phyloP scores from a whole-genome alignment of 2,329 filamentous ascomycete genomes.

The Teratosphaeria gauchensis region DNA sequence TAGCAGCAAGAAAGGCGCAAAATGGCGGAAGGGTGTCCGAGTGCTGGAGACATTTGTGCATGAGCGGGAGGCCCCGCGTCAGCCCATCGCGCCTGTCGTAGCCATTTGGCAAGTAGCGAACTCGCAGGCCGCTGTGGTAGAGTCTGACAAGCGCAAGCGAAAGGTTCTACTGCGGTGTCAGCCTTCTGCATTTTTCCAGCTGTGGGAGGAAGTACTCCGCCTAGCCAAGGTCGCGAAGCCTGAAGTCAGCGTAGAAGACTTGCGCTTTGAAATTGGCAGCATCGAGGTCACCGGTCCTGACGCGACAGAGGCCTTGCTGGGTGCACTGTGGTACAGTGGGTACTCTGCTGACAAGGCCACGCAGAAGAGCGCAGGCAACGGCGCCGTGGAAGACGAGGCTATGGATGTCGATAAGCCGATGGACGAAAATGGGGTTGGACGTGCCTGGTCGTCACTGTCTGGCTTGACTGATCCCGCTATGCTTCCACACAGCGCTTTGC shows the following conservation, averaged over 20 bases:
- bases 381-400: neutral
- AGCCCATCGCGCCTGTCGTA: constrained; percentile 59
- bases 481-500: constrained; percentile 58
- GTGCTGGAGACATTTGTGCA: constrained; percentile 49
- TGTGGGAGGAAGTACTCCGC: constrained; percentile 54
- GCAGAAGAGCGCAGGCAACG: neutral
- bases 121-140: constrained; percentile 2
- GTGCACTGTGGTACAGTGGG: constrained; percentile 46
- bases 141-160: constrained; percentile 32
- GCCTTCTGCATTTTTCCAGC: constrained; percentile 65
- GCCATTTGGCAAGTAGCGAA: constrained; percentile 62
- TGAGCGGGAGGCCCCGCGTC: constrained; percentile 45
- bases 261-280: constrained; percentile 63
- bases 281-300: constrained; percentile 63
- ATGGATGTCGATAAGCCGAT: neutral
- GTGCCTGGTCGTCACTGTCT: constrained; percentile 41
- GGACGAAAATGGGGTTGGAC: constrained; percentile 15
- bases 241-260: constrained; percentile 54
- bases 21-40: constrained; percentile 59
- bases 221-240: constrained; percentile 53
- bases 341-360: neutral
- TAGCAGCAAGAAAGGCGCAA: constrained; percentile 55
- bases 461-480: constrained; percentile 59
- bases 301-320: constrained; percentile 67
- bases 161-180: constrained; percentile 66